Evolutionary conservation across 345 rosid species (phyloP).

Genomic region (Acer campestre): DNA sequence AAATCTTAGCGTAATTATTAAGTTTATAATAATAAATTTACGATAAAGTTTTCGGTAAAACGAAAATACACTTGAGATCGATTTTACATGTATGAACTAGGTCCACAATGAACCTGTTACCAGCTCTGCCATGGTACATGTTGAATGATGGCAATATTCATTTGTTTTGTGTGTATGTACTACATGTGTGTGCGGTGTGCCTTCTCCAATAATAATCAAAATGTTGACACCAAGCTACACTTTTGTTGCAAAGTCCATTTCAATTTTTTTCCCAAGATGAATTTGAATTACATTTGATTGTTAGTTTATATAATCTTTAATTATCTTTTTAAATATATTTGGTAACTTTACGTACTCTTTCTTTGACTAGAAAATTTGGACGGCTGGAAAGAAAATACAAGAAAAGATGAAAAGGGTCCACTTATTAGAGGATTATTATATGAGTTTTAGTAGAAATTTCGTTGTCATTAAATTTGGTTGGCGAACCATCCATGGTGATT

Average conservation of each 20-base stretch:
- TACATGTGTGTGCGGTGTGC: no score
- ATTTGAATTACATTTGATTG: background rate
- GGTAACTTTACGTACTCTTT: slow-evolving; percentile 10
- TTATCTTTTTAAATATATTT: background rate
- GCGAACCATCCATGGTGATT: slow-evolving; percentile 15
- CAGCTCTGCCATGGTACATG: no score
- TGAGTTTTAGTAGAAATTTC: slow-evolving; percentile 5
- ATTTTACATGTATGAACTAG: no score
- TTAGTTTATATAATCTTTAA: background rate
- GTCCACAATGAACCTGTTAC: no score
- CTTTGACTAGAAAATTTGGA: slow-evolving; percentile 24
- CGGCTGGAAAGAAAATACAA: slow-evolving; percentile 24
- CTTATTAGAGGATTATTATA: slow-evolving; percentile 11
- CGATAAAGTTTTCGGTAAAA: background rate
- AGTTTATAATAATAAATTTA: background rate
- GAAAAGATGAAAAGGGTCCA: slow-evolving; percentile 1
- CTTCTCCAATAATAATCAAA: no score
- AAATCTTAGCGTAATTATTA: background rate
- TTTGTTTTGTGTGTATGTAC: no score
- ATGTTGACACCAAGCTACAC: no score
- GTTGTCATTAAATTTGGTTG: slow-evolving; percentile 1
- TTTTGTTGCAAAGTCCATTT: no score
- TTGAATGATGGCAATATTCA: no score
- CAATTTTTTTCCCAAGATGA: no score
- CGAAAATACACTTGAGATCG: background rate